Evolutionary conservation across 106 monocot genomes (phyloP).

Genomic region (Alisma plantagoaquatica): DNA sequence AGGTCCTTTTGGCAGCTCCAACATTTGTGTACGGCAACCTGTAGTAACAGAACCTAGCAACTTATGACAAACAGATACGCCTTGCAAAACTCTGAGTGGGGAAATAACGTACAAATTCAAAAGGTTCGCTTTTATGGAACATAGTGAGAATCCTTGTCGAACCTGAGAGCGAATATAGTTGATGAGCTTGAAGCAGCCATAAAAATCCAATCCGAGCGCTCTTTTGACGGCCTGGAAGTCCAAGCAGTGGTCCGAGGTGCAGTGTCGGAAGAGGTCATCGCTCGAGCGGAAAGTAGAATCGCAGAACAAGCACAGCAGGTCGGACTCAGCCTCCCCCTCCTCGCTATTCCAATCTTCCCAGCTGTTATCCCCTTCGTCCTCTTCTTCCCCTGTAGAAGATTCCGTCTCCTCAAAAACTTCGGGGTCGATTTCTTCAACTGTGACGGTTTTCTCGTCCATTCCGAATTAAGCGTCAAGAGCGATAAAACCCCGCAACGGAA

Average conservation of each 20-base stretch:
- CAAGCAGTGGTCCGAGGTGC: conserved; percentile 43
- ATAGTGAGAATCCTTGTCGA: too few species aligned
- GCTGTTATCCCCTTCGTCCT: conserved; percentile 22
- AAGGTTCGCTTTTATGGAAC: too few species aligned
- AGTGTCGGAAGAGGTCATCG: conserved; percentile 50
- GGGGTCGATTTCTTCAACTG: neutral
- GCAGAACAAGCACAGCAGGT: conserved; percentile 76
- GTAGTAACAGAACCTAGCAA: neutral
- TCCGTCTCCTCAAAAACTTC: neutral
- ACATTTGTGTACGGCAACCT: conserved; percentile 72
- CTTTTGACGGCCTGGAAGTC: conserved; percentile 47
- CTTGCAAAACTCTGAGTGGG: neutral
- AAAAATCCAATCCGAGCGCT: conserved; percentile 63
- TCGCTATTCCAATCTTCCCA: conserved; percentile 69
- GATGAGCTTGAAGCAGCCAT: conserved; percentile 85
- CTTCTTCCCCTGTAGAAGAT: neutral
- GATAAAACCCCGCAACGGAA: too few species aligned
- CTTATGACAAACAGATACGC: neutral
- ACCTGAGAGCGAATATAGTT: conserved; percentile 84
- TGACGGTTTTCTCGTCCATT: neutral
- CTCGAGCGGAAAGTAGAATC: conserved; percentile 33
- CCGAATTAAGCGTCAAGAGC: too few species aligned
- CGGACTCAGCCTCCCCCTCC: conserved; percentile 16
- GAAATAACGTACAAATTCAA: neutral
- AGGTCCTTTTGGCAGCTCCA: conserved; percentile 48